phyloP scores from a whole-genome alignment of 2,329 filamentous ascomycete species.

The Zasmidium angulare region DNA sequence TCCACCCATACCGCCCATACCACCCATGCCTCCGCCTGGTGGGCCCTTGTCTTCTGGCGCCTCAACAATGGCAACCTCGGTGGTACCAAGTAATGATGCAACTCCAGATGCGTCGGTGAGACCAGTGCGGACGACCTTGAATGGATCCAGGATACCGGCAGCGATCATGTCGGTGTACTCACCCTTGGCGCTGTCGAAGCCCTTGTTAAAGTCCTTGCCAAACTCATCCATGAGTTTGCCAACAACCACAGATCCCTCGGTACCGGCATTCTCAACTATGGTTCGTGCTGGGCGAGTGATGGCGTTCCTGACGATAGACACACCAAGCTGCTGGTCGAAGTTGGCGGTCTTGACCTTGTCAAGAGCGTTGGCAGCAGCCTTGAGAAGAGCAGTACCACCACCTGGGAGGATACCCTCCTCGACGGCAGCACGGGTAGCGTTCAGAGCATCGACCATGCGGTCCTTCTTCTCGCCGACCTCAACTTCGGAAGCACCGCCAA shows the following conservation, averaged over 20 bases:
- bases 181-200: constrained; percentile 93
- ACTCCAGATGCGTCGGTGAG: constrained; percentile 94
- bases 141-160: constrained; percentile 94
- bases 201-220: constrained; percentile 92
- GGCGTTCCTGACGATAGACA: constrained; percentile 95
- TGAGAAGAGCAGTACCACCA: constrained; percentile 96
- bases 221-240: constrained; percentile 97
- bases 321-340: constrained; percentile 99
- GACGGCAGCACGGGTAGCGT: constrained; percentile 95
- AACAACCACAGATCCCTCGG: constrained; percentile 93
- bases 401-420: constrained; percentile 99
- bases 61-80: constrained; percentile 96
- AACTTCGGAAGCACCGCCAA: constrained; percentile 94
- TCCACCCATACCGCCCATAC: constrained; percentile 53
- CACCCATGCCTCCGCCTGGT: constrained; percentile 49
- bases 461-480: constrained; percentile 99
- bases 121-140: constrained; percentile 98
- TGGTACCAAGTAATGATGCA: constrained; percentile 93
- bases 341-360: constrained; percentile 80
- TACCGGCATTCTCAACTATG: constrained; percentile 96
- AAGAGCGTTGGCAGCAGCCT: constrained; percentile 89
- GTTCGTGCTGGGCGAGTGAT: constrained; percentile 93
- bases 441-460: constrained; percentile 95
- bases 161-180: constrained; percentile 99
- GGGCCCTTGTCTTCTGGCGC: constrained; percentile 86